Evolutionary conservation across 192 early-diverging fungal species (phyloP), one percentile per base, ranked within the genome.

Genomic region (Geosiphon pyriformis): DNA sequence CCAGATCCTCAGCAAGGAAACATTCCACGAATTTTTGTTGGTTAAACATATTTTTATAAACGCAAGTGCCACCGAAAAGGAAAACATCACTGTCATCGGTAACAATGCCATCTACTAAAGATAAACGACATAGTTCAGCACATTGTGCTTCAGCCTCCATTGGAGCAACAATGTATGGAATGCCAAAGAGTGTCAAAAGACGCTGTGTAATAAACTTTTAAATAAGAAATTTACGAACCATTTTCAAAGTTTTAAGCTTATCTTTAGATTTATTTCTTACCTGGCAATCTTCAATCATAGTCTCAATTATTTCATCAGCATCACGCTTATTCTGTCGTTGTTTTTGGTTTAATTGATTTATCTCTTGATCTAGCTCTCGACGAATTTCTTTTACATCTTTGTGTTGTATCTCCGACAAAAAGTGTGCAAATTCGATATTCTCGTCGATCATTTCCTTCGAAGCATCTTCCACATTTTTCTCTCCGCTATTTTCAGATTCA

Each of bases 101-200:
- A 35, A 98, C 82, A 56, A 98, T 94, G 0, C 94, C 97, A 65
- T 99, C 93, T 0, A 96, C 93, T 20, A 96, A 77, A 2, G 71
- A 66, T 1, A 74, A 69, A 1, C 75, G 31, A 4, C 83, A 67
- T 32, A 92, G 71, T 33, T 80, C 70, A 3, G 97, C 97, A 61
- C 97, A 99, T 76, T 99, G 95, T 4, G 94, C 90, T 72, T 99
- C 97, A 3, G 97, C 97, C 79, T 99, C 97, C 88, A 92, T 92
- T 0, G 97, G 94, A 26, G 95, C 91, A 0, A 85, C 82, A 37
- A 98, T 79, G 70, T 88, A 99, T 10, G 97, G 97, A 29, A 98
- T 78, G 1, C 97, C 97, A 88, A 97, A 99, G 11, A 98, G 73
- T 56, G 79, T 74, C 29, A 98, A 77, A 20, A 99, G 74, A 67